Percentiles rank a stretch among this genome's conserved stretches.
Evolutionary conservation across 805 yeast genomes (phyloP).

Genomic region (Spathaspora girioi): DNA sequence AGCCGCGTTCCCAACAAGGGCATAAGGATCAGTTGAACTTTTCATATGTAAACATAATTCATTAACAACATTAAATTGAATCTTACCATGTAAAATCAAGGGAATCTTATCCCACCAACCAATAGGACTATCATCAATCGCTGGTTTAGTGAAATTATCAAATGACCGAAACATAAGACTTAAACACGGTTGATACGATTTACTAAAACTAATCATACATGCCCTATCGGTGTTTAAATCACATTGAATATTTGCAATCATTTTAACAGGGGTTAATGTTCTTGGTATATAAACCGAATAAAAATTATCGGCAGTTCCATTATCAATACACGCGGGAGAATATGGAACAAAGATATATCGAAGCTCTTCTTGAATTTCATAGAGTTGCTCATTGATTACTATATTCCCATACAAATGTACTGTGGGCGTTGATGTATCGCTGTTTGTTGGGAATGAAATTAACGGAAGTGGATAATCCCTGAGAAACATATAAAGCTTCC

Average conservation of each 20-base stretch:
- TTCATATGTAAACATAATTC: slow-evolving; percentile 63
- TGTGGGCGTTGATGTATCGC: slow-evolving; percentile 20
- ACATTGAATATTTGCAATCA: slow-evolving; percentile 47
- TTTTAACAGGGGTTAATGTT: slow-evolving; percentile 61
- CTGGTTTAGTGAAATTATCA: slow-evolving; percentile 44
- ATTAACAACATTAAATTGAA: slow-evolving; percentile 44
- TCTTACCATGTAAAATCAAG: slow-evolving; percentile 49
- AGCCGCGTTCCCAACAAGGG: slow-evolving; percentile 51
- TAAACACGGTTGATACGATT: slow-evolving; percentile 58
- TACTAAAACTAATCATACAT: slow-evolving; percentile 60
- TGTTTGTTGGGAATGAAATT: slow-evolving; percentile 43
- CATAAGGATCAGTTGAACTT: slow-evolving; percentile 57
- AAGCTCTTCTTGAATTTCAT: slow-evolving; percentile 38
- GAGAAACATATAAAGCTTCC: slow-evolving; percentile 40
- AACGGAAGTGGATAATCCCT: slow-evolving; percentile 60
- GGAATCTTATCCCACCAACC: slow-evolving; percentile 56
- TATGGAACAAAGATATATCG: slow-evolving; percentile 54
- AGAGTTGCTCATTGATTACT: slow-evolving; percentile 56
- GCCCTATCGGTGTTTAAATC: slow-evolving; percentile 43
- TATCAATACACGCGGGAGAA: slow-evolving; percentile 43
- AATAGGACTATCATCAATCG: slow-evolving; percentile 40
- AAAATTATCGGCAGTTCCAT: slow-evolving; percentile 39
- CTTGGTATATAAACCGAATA: slow-evolving; percentile 58
- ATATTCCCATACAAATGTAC: slow-evolving; percentile 41
- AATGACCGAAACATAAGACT: slow-evolving; percentile 44